Evolutionary conservation across 202 grass and related monocot species (phyloP).

Genomic region (Musa balbisiana): DNA sequence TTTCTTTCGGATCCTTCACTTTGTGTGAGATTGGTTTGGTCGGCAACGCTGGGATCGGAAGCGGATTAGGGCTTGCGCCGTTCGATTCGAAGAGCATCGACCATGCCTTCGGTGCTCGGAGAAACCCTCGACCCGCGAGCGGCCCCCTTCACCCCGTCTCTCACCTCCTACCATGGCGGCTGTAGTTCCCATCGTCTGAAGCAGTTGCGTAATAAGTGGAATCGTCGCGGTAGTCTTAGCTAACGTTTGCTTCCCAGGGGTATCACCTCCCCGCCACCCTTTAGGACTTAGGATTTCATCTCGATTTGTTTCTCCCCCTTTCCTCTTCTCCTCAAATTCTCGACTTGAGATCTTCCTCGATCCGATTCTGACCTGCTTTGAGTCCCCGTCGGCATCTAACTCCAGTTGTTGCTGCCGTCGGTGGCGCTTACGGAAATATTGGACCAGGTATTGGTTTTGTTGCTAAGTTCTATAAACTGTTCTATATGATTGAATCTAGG

Average conservation of each 20-base stretch:
- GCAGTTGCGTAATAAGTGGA: constrained; percentile 38
- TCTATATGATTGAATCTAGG: background rate
- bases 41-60: constrained; percentile 5
- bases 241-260: constrained; percentile 38
- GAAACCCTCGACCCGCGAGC: constrained; percentile 40
- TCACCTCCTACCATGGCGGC: constrained; percentile 21
- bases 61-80: constrained; percentile 44
- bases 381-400: background rate
- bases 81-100: constrained; percentile 41
- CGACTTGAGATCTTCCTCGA: background rate
- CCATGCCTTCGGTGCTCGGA: constrained; percentile 73
- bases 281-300: constrained; percentile 14
- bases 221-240: constrained; percentile 47
- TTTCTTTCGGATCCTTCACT: background rate
- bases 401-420: background rate
- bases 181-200: constrained; percentile 43
- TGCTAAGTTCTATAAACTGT: background rate
- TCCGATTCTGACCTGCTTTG: background rate
- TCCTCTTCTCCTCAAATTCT: background rate
- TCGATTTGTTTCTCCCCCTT: constrained; percentile 17
- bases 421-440: background rate
- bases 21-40: background rate
- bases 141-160: constrained; percentile 31
- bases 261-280: background rate
- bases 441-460: background rate